Percentiles rank a stretch among this genome's conserved stretches.
phyloP scores from a whole-genome alignment of 768 basidiomycete species.

The Serendipita sp. region DNA sequence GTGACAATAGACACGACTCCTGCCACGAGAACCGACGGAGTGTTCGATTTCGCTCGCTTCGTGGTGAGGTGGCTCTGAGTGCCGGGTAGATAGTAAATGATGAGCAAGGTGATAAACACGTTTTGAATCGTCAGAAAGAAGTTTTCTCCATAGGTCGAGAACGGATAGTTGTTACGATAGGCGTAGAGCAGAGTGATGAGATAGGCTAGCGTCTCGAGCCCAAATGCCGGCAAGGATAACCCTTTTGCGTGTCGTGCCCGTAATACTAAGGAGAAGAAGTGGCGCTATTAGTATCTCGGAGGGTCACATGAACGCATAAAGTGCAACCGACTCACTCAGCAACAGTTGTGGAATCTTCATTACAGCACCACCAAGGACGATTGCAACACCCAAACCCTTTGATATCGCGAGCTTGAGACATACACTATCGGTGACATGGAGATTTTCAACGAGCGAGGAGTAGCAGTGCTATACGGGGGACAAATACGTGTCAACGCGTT shows the following conservation, averaged over 20 bases:
- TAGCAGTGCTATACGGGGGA: conserved; percentile 59
- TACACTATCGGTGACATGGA: conserved; percentile 54
- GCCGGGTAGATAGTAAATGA: conserved; percentile 37
- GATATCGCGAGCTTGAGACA: conserved; percentile 88
- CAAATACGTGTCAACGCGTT: conserved; percentile 5
- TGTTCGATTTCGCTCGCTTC: conserved; percentile 9
- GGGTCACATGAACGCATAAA: not conserved
- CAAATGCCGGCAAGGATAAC: conserved; percentile 69
- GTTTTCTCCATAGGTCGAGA: conserved; percentile 97
- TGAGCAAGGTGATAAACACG: conserved; percentile 73
- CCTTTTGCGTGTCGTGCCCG: conserved; percentile 66
- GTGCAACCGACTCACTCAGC: conserved; percentile 40
- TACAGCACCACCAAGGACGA: conserved; percentile 81
- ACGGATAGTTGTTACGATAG: conserved; percentile 70
- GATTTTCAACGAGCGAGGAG: conserved; percentile 69
- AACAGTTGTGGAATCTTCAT: conserved; percentile 94
- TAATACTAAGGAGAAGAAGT: conserved; percentile 32
- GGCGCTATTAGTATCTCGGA: not conserved
- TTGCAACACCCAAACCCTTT: conserved; percentile 82
- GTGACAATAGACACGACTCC: conserved; percentile 21
- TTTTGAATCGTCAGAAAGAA: conserved; percentile 85
- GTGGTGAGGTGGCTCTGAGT: conserved; percentile 13
- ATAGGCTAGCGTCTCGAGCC: conserved; percentile 82
- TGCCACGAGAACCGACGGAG: conserved; percentile 20
- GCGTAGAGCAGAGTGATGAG: conserved; percentile 83